Evolutionary conservation across 2,329 filamentous ascomycete genomes (phyloP).

Genomic region (Ciborinia camelliae): DNA sequence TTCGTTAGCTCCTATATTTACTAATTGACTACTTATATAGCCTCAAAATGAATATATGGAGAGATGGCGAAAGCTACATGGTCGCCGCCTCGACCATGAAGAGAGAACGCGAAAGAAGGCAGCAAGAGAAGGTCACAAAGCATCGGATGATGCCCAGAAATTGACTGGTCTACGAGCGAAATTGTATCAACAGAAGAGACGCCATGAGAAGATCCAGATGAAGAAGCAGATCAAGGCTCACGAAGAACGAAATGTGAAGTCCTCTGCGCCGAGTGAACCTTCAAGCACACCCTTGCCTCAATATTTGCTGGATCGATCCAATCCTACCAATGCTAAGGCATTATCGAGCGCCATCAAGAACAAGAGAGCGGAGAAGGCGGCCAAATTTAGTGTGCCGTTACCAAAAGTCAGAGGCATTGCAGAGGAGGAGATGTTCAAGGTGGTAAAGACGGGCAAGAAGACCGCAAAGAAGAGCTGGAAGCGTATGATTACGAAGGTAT

Average conservation of each 20-base stretch:
- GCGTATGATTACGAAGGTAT: slow-evolving; percentile 58
- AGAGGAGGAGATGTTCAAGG: slow-evolving; percentile 98
- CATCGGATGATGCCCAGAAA: slow-evolving; percentile 87
- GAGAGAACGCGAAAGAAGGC: slow-evolving; percentile 83
- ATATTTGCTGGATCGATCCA: slow-evolving; percentile 81
- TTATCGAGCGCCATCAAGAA: slow-evolving; percentile 89
- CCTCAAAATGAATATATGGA: slow-evolving; percentile 86
- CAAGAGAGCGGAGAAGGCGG: slow-evolving; percentile 89
- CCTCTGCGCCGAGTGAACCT: slow-evolving; percentile 71
- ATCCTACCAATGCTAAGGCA: slow-evolving; percentile 60
- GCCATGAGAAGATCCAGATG: slow-evolving; percentile 98
- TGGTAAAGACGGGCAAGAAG: slow-evolving; percentile 95
- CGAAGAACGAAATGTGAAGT: slow-evolving; percentile 94
- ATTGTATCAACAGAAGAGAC: slow-evolving; percentile 86
- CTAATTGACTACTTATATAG: slow-evolving; percentile 40
- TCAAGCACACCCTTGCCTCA: slow-evolving; percentile 79
- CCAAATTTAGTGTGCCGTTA: slow-evolving; percentile 85
- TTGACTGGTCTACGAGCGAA: slow-evolving; percentile 89
- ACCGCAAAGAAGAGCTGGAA: slow-evolving; percentile 70
- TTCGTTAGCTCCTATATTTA: slow-evolving; percentile 31
- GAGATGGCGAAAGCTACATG: slow-evolving; percentile 66
- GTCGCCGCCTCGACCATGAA: slow-evolving; percentile 45
- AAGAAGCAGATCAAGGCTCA: slow-evolving; percentile 90
- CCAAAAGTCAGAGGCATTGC: slow-evolving; percentile 91
- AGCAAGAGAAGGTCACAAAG: slow-evolving; percentile 86